Conservation (phyloP, 2,329 filamentous ascomycete species). For the Stenocarpella maydis region DNA sequence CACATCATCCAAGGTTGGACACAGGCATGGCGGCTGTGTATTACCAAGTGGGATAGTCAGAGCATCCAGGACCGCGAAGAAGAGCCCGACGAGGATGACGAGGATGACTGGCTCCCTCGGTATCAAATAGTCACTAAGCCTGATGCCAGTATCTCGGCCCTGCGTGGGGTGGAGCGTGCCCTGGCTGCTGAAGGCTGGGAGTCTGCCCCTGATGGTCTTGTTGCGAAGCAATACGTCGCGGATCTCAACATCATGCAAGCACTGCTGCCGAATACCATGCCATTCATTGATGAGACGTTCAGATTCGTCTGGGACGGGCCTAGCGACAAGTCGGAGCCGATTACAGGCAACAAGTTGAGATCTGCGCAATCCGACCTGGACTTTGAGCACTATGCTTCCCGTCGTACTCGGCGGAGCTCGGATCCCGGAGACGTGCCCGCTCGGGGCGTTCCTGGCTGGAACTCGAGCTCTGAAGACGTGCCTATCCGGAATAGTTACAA, state of each 20-base stretch:
- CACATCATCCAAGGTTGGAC: conserved; percentile 27
- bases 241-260: conserved; percentile 31
- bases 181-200: conserved; percentile 19
- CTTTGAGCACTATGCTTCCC: background rate
- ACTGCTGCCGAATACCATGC: conserved; percentile 15
- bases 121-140: conserved; percentile 17
- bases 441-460: background rate
- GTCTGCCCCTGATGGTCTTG: background rate
- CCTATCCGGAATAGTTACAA: background rate
- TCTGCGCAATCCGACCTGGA: background rate
- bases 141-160: background rate
- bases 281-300: conserved; percentile 2
- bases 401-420: no score
- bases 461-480: background rate
- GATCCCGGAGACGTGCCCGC: no score
- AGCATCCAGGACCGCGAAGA: conserved; percentile 13
- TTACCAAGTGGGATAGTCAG: conserved; percentile 9
- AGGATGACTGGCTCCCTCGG: conserved; percentile 27
- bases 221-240: conserved; percentile 10
- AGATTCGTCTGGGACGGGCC: conserved; percentile 23
- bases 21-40: conserved; percentile 26
- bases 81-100: conserved; percentile 24
- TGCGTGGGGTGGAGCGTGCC: conserved; percentile 8
- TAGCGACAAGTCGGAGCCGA: background rate
- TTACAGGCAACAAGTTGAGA: background rate